A percentile compares a stretch with the other conserved stretches of the same genome.
These are phyloP conservation scores for Picea sitchensis DNA, from an alignment of 75 land plant species.

Conservation along the genomic window DNA sequence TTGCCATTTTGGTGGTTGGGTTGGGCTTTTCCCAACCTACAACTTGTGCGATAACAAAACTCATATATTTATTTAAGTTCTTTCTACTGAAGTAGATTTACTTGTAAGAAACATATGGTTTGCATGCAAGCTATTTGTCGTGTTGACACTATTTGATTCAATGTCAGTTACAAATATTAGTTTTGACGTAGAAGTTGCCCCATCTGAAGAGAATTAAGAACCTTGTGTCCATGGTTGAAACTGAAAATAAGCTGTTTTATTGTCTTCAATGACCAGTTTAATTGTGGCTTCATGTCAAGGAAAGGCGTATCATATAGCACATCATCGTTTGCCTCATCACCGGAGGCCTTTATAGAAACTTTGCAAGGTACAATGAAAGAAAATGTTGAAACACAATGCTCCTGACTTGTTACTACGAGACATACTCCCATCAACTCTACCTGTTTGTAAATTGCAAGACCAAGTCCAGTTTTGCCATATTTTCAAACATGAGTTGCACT, in stretches of 20 bases:
- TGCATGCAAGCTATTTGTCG: constrained; percentile 13
- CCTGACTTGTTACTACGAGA: constrained; percentile 57
- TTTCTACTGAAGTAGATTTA: background rate
- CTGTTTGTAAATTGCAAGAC: constrained; percentile 91
- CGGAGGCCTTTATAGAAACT: constrained; percentile 32
- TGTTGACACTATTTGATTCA: background rate
- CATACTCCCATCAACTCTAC: constrained; percentile 87
- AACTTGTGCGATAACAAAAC: too few relatives aligned
- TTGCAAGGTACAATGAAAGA: constrained; percentile 66
- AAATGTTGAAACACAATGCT: constrained; percentile 70
- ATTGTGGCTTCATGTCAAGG: too few relatives aligned
- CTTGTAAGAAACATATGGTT: background rate
- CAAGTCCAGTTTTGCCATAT: constrained; percentile 89
- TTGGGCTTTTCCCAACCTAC: too few relatives aligned
- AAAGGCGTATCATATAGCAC: background rate
- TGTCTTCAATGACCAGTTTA: too few relatives aligned
- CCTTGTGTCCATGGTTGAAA: too few relatives aligned
- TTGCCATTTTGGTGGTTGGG: too few relatives aligned
- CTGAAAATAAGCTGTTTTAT: too few relatives aligned
- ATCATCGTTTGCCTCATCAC: constrained; percentile 65
- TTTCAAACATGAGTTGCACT: constrained; percentile 82
- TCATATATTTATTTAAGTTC: background rate
- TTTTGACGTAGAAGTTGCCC: too few relatives aligned
- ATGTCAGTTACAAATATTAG: background rate
- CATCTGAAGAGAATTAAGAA: too few relatives aligned